Base-by-base conservation (phyloP, 352 stramenopile species). In the Pythium inflatum region DNA sequence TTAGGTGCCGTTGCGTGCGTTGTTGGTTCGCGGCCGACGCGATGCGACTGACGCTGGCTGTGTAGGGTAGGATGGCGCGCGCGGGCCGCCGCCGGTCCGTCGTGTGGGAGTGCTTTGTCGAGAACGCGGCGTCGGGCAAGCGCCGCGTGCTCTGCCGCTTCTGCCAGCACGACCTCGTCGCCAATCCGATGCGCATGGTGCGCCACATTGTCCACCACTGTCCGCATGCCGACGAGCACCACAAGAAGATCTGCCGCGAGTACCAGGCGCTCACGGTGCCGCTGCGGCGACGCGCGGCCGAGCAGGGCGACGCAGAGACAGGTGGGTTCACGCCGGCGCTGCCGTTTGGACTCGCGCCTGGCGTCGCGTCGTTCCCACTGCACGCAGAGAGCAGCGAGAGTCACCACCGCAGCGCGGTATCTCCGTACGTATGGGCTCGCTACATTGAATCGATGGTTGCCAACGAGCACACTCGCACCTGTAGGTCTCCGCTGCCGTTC, bases 81-180 rank as follows among this genome's bases (percentile, higher is more conserved):
- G 77, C 71, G 5, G 77, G 77, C 22, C 75, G 77, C 20, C 74
- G 75, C 1, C 77, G 77, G 60, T 84, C 75, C 30, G 77, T 77
- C 28, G 77, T 84, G 4, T 84, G 77, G 77, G 62, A 70, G 67
- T 84, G 77, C 60, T 84, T 84, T 46, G 60, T 72, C 45, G 73
- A 84, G 36, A 73, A 82, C 33, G 55, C 68, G 24, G 45, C 50
- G 62, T 76, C 74, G 0, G 66, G 67, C 57, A 78, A 77, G 64
- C 75, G 77, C 30, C 77, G 77, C 57, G 77, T 82, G 72, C 60
- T 85, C n/a, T 85, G 77, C 55, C 77, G 75, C 51, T 80, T 85
- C 62, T 85, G 77, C 45, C 64, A 74, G 18, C 77, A 80, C 54
- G 77, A 85, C 62, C 74, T 75, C 27, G 77, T 85, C 31, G 77